Percentiles rank a stretch among this genome's conserved stretches.
These are phyloP conservation scores for Mallotus repandus DNA, from an alignment of 441 rosid species.

Conservation along the genomic window DNA sequence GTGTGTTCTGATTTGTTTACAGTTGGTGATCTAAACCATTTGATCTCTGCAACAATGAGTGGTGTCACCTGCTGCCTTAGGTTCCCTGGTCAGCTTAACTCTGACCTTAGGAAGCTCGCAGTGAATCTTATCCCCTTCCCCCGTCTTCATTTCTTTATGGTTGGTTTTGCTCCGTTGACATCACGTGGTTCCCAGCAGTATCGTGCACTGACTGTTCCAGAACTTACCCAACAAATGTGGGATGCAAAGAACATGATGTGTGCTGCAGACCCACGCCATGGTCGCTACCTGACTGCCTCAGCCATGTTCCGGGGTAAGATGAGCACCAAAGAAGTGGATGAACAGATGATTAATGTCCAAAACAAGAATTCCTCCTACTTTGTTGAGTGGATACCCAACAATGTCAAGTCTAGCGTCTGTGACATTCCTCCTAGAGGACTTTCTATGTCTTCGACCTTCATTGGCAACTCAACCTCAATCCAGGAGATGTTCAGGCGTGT, in stretches of 20 bases:
- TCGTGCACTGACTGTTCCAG: constrained; percentile 26
- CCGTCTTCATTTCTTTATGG: constrained; percentile 41
- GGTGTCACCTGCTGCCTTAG: constrained; percentile 47
- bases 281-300: constrained; percentile 23
- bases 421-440: constrained; percentile 40
- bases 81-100: constrained; percentile 32
- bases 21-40: constrained; percentile 43
- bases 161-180: constrained; percentile 27
- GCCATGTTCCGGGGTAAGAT: constrained; percentile 28
- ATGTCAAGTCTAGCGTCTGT: constrained; percentile 39
- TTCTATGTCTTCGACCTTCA: constrained; percentile 39
- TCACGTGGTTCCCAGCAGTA: constrained; percentile 29
- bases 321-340: constrained; percentile 27
- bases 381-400: constrained; percentile 40
- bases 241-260: constrained; percentile 30
- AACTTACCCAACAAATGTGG: constrained; percentile 31
- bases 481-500: constrained; percentile 32
- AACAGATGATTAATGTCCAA: constrained; percentile 26
- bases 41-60: constrained; percentile 44
- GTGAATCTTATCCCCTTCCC: constrained; percentile 48
- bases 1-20: neutral
- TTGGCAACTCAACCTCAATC: constrained; percentile 31
- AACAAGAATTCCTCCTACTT: constrained; percentile 28
- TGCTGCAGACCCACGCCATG: constrained; percentile 24
- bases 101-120: constrained; percentile 44